Percentiles rank a stretch among this genome's conserved stretches.
Evolutionary conservation across 306 rosid species (phyloP).

Genomic region (Rubus idaeus): DNA sequence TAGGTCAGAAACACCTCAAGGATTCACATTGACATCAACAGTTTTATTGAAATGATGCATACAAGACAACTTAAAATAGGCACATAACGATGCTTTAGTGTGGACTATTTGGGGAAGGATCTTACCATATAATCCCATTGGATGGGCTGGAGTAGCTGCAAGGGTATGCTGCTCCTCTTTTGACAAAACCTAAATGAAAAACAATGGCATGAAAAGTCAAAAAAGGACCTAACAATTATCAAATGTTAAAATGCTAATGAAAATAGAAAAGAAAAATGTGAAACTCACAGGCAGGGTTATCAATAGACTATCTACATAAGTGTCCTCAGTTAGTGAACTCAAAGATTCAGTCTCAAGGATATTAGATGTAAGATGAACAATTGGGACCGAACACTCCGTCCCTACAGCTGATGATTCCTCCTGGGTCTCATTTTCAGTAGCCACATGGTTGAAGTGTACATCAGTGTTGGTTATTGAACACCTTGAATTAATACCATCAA

Average conservation of each 20-base stretch:
- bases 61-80: background rate
- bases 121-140: slow-evolving; percentile 83
- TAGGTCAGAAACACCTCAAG: slow-evolving; percentile 35
- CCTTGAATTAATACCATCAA: slow-evolving; percentile 47
- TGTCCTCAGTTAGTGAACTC: slow-evolving; percentile 52
- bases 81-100: slow-evolving; percentile 1
- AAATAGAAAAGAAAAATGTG: background rate
- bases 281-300: slow-evolving; percentile 75
- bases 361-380: slow-evolving; percentile 55
- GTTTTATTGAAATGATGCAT: slow-evolving; percentile 19
- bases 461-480: slow-evolving; percentile 74
- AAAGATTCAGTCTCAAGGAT: slow-evolving; percentile 67
- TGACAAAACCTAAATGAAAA: slow-evolving; percentile 66
- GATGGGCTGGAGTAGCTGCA: slow-evolving; percentile 96
- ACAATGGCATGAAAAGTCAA: slow-evolving; percentile 24
- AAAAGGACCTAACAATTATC: slow-evolving; percentile 11
- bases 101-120: slow-evolving; percentile 13
- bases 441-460: slow-evolving; percentile 45
- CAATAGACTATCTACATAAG: slow-evolving; percentile 74
- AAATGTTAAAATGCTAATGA: background rate
- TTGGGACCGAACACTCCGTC: slow-evolving; percentile 54
- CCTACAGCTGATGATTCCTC: slow-evolving; percentile 50
- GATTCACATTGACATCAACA: slow-evolving; percentile 14
- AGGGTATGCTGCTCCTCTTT: slow-evolving; percentile 78
- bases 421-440: slow-evolving; percentile 40